Conservation (phyloP, 495 filamentous ascomycete species). For the Penicillium bovifimosum region DNA sequence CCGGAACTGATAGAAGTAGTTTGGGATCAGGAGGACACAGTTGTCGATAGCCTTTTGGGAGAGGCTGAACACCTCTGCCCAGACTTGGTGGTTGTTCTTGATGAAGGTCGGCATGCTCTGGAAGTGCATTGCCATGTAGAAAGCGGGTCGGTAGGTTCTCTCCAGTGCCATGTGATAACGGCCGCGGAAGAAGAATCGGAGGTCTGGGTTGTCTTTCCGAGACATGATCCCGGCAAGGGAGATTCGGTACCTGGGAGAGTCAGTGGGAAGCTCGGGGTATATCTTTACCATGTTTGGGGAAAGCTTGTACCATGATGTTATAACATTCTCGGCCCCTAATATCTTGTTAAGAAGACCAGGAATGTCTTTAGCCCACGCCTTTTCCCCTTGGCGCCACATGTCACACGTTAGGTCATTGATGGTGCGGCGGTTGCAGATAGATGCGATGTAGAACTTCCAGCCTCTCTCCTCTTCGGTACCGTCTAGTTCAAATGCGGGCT, state of each 20-base stretch:
- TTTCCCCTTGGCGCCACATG: constrained; percentile 22
- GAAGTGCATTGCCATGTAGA: constrained; percentile 25
- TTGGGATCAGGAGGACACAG: constrained; percentile 19
- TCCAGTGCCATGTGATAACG: constrained; percentile 16
- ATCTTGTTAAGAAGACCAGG: constrained; percentile 10
- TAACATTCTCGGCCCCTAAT: constrained; percentile 13
- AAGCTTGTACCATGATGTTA: constrained; percentile 15
- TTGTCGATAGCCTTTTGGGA: constrained; percentile 21
- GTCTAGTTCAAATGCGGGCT: background rate
- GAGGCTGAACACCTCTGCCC: constrained; percentile 10
- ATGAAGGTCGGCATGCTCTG: constrained; percentile 14
- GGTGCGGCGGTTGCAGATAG: constrained; percentile 25
- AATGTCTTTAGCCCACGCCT: constrained; percentile 18
- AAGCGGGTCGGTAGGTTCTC: constrained; percentile 22
- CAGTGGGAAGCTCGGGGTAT: background rate
- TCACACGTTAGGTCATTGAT: constrained; percentile 23
- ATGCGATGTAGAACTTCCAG: constrained; percentile 25
- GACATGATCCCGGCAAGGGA: constrained; percentile 4
- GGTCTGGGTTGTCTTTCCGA: constrained; percentile 11
- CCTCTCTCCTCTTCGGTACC: constrained; percentile 20
- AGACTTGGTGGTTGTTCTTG: constrained; percentile 9
- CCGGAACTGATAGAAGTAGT: constrained; percentile 23
- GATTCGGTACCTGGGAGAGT: constrained; percentile 16
- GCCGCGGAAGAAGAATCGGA: constrained; percentile 17
- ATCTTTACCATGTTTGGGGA: background rate